Conservation (phyloP, 1,139 yeast genomes). For the Nematodospora anomalae region DNA sequence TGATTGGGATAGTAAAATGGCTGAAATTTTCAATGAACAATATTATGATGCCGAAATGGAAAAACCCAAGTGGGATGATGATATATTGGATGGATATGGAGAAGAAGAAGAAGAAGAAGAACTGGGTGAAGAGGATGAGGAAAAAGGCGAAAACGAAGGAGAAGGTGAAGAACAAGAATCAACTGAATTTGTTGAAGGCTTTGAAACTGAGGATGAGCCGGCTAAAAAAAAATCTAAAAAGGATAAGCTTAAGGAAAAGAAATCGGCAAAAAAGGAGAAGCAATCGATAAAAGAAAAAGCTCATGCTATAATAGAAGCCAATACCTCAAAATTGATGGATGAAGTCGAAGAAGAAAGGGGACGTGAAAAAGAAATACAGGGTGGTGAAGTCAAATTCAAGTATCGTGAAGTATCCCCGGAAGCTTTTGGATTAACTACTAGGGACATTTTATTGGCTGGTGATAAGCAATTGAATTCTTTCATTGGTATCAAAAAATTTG, state of each 20-base stretch:
- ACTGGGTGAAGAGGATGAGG: slow-evolving; percentile 36
- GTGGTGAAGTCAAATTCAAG: slow-evolving; percentile 59
- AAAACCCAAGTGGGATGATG: slow-evolving; percentile 44
- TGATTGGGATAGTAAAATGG: slow-evolving; percentile 90
- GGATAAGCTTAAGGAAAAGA: slow-evolving; percentile 54
- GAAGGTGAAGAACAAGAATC: slow-evolving; percentile 41
- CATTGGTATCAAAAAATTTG: slow-evolving; percentile 88
- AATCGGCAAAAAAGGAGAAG: slow-evolving; percentile 62
- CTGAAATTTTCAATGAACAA: slow-evolving; percentile 80
- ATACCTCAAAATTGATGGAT: slow-evolving; percentile 47
- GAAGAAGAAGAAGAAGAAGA: slow-evolving; percentile 36
- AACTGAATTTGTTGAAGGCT: slow-evolving; percentile 26
- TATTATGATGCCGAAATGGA: slow-evolving; percentile 60
- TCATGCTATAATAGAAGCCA: slow-evolving; percentile 61
- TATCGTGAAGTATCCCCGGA: slow-evolving; percentile 97
- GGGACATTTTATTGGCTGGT: slow-evolving; percentile 89
- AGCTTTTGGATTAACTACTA: slow-evolving; percentile 77
- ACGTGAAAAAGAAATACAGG: slow-evolving; percentile 36
- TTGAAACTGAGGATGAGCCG: slow-evolving; percentile 27
- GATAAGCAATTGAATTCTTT: slow-evolving; percentile 81
- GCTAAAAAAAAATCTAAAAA: slow-evolving; percentile 46
- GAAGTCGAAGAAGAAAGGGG: slow-evolving; percentile 67
- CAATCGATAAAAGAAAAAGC: slow-evolving; percentile 65
- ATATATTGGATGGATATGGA: slow-evolving; percentile 25
- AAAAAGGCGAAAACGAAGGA: slow-evolving; percentile 21